Base-by-base conservation (phyloP, 2,329 filamentous ascomycete species). In the Pseudogymnoascus sp. region DNA sequence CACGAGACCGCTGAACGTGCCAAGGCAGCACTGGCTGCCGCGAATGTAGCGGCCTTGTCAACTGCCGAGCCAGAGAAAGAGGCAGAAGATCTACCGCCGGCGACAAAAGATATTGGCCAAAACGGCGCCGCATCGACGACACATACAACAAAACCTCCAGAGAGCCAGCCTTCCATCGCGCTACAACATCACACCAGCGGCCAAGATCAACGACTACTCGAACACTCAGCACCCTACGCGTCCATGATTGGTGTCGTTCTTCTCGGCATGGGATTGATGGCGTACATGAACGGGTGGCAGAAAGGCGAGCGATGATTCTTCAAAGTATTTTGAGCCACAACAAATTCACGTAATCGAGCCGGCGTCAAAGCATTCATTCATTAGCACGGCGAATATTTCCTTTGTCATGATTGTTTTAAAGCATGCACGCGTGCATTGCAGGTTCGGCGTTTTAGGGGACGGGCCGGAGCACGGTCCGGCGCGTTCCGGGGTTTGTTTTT, bases 221-320 rank as follows among this genome's bases (percentile, higher is more conserved):
- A 78, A 64, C 80, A 86, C 50, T 80, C 82, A 61, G 78, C 89
- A 62, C 90, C 90, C 14, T 93, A 92, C 70, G 87, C 88, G 39
- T 91, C 88, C 1, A 91, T 93, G 82, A 75, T 94, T 50, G 88
- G 90, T 9, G 90, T 94, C 33, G 89, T 94, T 25, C 74, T 94
- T 61, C 77, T 94, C 63, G 90, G 90, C 33, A 87, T 94, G 76
- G 88, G 90, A 12, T 73, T 94, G 65, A 94, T 94, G 90, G 89
- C 88, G 41, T 92, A 91, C 74, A 80, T 94, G 67, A 94, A 94
- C 70, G 87, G 88, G 59, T 93, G 89, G 89, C 88, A 91, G 38
- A 72, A 72, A 62, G 66, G 66, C 22, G 69, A 72, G 41, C 66
- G 66, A 65, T 72, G 38, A 47, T 58, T 38, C 18, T 58, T 9